These are phyloP conservation scores for Tylopilus vinaceipallidus DNA, from an alignment of 768 basidiomycete genomes.

Conservation along the genomic window DNA sequence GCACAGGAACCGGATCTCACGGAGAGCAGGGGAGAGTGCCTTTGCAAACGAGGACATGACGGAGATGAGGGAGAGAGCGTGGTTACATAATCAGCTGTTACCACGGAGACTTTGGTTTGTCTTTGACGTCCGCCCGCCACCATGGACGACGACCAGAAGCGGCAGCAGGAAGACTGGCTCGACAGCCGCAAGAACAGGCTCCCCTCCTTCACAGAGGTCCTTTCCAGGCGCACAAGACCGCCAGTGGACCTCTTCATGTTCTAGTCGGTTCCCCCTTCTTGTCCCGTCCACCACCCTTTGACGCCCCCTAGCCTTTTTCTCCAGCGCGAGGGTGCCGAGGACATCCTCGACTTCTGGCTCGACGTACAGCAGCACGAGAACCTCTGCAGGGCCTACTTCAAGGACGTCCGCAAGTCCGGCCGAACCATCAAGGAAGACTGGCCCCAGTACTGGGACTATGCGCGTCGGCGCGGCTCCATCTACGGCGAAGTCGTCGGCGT, in stretches of 20 bases:
- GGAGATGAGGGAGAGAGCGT: slow-evolving; percentile 24
- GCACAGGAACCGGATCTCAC: slow-evolving; percentile 78
- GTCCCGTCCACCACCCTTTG: slow-evolving; percentile 3
- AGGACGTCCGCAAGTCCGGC: slow-evolving; percentile 95
- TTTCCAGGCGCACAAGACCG: slow-evolving; percentile 85
- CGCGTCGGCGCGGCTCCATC: slow-evolving; percentile 86
- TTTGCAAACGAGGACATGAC: slow-evolving; percentile 64
- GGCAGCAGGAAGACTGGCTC: slow-evolving; percentile 71
- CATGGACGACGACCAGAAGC: slow-evolving; percentile 55
- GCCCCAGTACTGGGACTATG: slow-evolving; percentile 98
- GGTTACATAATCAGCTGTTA: slow-evolving; percentile 30
- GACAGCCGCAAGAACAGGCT: slow-evolving; percentile 70
- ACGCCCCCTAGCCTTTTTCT: slow-evolving; percentile 74
- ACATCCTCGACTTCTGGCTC: slow-evolving; percentile 97
- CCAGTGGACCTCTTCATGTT: slow-evolving; percentile 99
- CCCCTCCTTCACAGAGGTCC: slow-evolving; percentile 88
- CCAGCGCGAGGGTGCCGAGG: slow-evolving; percentile 93
- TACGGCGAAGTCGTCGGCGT: slow-evolving; percentile 88
- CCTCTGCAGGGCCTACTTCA: slow-evolving; percentile 97
- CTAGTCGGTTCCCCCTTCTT: slow-evolving; percentile 62
- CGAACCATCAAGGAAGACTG: slow-evolving; percentile 93
- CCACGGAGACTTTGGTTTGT: slow-evolving; percentile 16
- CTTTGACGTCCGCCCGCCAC: slow-evolving; percentile 12
- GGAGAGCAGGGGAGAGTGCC: slow-evolving; percentile 71
- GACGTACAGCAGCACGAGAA: slow-evolving; percentile 99